A percentile compares a stretch with the other conserved stretches of the same genome.
These are phyloP conservation scores for Jackrogersella multiformis DNA, from an alignment of 495 filamentous ascomycete genomes.

Conservation along the genomic window DNA sequence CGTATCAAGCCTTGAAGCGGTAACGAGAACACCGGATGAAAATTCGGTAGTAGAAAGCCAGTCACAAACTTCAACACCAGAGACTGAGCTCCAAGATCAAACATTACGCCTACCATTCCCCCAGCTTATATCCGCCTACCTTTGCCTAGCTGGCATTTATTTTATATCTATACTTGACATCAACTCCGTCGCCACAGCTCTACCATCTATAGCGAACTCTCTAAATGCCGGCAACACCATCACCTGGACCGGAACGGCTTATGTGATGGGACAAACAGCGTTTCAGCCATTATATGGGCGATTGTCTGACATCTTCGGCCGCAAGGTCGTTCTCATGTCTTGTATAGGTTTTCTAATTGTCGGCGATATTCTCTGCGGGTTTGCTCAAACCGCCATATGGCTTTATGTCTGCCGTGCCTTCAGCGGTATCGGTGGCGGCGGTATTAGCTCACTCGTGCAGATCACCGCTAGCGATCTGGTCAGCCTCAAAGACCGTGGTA, in stretches of 20 bases:
- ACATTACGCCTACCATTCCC: constrained; percentile 5
- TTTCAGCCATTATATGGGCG: constrained; percentile 54
- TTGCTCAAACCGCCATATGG: constrained; percentile 54
- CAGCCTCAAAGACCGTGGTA: constrained; percentile 48
- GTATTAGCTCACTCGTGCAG: constrained; percentile 51
- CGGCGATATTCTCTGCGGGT: constrained; percentile 48
- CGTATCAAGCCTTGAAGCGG: not conserved
- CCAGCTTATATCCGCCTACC: not conserved
- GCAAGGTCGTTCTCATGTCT: constrained; percentile 48
- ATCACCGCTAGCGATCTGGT: constrained; percentile 51
- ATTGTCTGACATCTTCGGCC: constrained; percentile 58
- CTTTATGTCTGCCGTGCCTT: constrained; percentile 75
- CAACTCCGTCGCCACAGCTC: constrained; percentile 67
- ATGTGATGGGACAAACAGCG: constrained; percentile 70
- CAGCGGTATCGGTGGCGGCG: constrained; percentile 80
- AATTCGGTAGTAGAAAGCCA: not conserved
- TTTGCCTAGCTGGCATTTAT: not conserved
- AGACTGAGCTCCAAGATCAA: not conserved
- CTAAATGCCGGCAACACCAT: constrained; percentile 62
- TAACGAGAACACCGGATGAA: not conserved
- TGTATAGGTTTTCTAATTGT: constrained; percentile 44
- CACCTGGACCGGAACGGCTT: constrained; percentile 72
- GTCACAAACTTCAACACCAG: not conserved
- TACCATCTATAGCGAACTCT: constrained; percentile 68
- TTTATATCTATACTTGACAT: constrained; percentile 8